Conservation (phyloP, 805 yeast species). For the Candida manassasensis region DNA sequence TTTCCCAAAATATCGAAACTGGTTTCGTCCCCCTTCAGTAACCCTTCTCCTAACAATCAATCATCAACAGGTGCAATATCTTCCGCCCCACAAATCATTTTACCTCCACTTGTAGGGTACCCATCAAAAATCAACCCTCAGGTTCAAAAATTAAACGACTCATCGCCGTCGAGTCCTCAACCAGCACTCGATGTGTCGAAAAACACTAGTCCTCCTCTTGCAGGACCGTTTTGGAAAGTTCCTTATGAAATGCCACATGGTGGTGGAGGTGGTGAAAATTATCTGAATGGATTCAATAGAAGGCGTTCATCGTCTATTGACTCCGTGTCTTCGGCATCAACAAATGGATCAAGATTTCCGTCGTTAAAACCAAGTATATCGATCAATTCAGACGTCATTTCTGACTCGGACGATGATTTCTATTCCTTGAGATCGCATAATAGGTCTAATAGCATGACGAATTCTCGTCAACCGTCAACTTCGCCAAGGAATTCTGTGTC, state of each 20-base stretch:
- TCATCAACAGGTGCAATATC: slow-evolving; percentile 6
- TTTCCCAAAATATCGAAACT: slow-evolving; percentile 2
- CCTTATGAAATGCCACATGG: slow-evolving; percentile 51
- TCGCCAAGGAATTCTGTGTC: slow-evolving; percentile 32
- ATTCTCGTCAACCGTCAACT: slow-evolving; percentile 8
- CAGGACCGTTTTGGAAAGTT: slow-evolving; percentile 57
- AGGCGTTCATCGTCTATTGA: slow-evolving; percentile 45
- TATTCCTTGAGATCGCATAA: slow-evolving; percentile 21
- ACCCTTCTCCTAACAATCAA: slow-evolving; percentile 1
- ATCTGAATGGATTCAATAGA: slow-evolving; percentile 4
- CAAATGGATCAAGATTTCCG: slow-evolving; percentile 33
- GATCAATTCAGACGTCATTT: slow-evolving; percentile 19
- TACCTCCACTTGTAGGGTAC: slow-evolving; percentile 26
- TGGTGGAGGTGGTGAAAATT: not conserved
- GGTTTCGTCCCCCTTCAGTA: slow-evolving; percentile 9
- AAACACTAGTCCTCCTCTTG: slow-evolving; percentile 27
- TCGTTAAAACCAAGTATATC: slow-evolving; percentile 23
- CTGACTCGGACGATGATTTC: slow-evolving; percentile 34
- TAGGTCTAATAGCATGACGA: slow-evolving; percentile 8
- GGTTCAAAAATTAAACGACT: slow-evolving; percentile 1
- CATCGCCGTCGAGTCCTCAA: slow-evolving; percentile 7
- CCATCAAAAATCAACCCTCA: slow-evolving; percentile 10
- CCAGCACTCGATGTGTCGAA: slow-evolving; percentile 1
- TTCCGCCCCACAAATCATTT: slow-evolving; percentile 20
- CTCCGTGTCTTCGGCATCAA: slow-evolving; percentile 45